These are phyloP conservation scores for Globisporangium radiosum DNA, from an alignment of 352 stramenopile genomes.

Conservation along the genomic window DNA sequence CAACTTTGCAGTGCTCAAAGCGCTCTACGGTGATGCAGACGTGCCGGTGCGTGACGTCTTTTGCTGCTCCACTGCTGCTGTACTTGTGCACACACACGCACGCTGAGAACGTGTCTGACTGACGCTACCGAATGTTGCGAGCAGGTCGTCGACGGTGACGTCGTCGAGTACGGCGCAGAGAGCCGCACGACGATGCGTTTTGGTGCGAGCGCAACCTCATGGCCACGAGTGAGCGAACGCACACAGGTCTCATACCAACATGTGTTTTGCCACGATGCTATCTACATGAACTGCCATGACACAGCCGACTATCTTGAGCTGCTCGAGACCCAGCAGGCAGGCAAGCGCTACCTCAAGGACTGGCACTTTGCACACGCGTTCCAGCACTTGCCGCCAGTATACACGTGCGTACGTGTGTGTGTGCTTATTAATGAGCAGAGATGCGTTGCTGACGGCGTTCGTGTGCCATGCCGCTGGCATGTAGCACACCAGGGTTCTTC, in stretches of 20 bases:
- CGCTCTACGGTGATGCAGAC: constrained; percentile 39
- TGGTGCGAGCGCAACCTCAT: constrained; percentile 19
- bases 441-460: background rate
- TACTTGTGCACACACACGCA: no score
- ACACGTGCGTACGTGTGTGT: constrained; percentile 28
- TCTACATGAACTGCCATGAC: no score
- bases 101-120: background rate
- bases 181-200: constrained; percentile 53
- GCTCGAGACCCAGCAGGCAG: constrained; percentile 31
- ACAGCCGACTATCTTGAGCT: constrained; percentile 60
- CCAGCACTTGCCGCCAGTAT: constrained; percentile 31
- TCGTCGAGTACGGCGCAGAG: constrained; percentile 55
- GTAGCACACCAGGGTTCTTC: constrained; percentile 82
- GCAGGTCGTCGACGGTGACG: constrained; percentile 56
- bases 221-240: background rate
- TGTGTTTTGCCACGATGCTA: background rate
- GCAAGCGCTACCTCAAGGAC: constrained; percentile 80
- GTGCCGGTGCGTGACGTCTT: constrained; percentile 33
- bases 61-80: no score
- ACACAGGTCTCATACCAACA: background rate
- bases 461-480: background rate
- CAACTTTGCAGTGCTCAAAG: constrained; percentile 21
- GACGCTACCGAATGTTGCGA: background rate
- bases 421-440: background rate
- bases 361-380: constrained; percentile 80